Evolutionary conservation across 805 yeast species (phyloP).

Genomic region (Starmerella stigmatis): DNA sequence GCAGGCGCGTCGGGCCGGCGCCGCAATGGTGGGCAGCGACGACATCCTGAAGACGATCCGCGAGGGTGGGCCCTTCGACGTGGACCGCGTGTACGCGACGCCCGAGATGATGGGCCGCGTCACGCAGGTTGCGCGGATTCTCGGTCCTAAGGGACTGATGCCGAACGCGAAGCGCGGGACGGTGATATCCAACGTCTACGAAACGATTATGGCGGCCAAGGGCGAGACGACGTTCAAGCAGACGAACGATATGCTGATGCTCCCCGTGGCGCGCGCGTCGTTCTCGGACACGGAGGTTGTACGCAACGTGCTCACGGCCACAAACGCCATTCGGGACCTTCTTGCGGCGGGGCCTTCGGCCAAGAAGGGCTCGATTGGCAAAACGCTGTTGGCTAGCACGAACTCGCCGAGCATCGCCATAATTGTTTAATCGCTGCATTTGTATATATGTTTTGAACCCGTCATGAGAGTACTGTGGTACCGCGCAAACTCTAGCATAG

Average conservation of each 20-base stretch:
- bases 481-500: too few species aligned
- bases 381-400: slow-evolving; percentile 56
- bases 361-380: slow-evolving; percentile 48
- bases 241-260: slow-evolving; percentile 45
- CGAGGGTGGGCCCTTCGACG: slow-evolving; percentile 33
- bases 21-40: slow-evolving; percentile 58
- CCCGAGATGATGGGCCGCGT: slow-evolving; percentile 64
- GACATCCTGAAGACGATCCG: slow-evolving; percentile 54
- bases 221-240: slow-evolving; percentile 77
- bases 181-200: slow-evolving; percentile 54
- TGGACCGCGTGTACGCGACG: slow-evolving; percentile 74
- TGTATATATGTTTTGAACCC: not conserved
- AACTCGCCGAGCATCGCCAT: slow-evolving; percentile 74
- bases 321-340: slow-evolving; percentile 48
- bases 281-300: slow-evolving; percentile 69
- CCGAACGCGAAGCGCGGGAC: slow-evolving; percentile 83
- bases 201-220: slow-evolving; percentile 43
- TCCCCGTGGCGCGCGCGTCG: slow-evolving; percentile 67
- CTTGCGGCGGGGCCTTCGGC: slow-evolving; percentile 20
- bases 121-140: slow-evolving; percentile 56
- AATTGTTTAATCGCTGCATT: slow-evolving; percentile 28
- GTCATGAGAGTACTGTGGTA: too few species aligned
- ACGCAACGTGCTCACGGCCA: slow-evolving; percentile 57
- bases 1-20: slow-evolving; percentile 49
- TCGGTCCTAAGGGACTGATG: slow-evolving; percentile 86